Evolutionary conservation across 2,329 filamentous ascomycete species (phyloP).

Genomic region (Neofusicoccum cordaticola): DNA sequence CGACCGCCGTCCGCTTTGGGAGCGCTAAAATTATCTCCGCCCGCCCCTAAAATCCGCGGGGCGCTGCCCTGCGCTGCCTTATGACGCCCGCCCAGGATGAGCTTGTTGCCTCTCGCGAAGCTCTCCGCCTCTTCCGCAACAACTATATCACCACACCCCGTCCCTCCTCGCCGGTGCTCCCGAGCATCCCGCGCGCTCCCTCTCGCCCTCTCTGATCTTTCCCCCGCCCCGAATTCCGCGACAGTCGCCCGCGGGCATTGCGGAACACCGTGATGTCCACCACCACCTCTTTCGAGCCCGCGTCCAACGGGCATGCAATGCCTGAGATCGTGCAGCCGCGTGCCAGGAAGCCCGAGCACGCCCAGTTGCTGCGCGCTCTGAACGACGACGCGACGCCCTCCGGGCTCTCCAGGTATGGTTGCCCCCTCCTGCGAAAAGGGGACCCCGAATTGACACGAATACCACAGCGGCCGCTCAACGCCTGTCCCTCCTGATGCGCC

Average conservation of each 20-base stretch:
- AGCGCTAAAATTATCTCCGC: neutral
- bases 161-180: neutral
- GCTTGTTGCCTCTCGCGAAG: slow-evolving; percentile 3
- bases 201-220: neutral
- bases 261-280: slow-evolving; percentile 2
- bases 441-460: neutral
- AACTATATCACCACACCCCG: neutral
- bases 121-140: slow-evolving; percentile 9
- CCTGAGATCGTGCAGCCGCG: slow-evolving; percentile 31
- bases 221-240: neutral
- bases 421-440: neutral
- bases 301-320: slow-evolving; percentile 24
- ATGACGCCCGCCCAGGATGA: slow-evolving; percentile 15
- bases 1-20: slow-evolving; percentile 11
- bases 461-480: slow-evolving; percentile 71
- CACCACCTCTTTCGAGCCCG: slow-evolving; percentile 13
- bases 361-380: slow-evolving; percentile 35
- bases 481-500: slow-evolving; percentile 85
- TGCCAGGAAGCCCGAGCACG: slow-evolving; percentile 34
- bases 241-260: neutral
- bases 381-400: slow-evolving; percentile 33
- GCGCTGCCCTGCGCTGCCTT: neutral
- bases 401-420: slow-evolving; percentile 34
- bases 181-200: neutral
- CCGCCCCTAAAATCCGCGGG: neutral